These are phyloP conservation scores for Pisolithus marmoratus DNA, from an alignment of 768 basidiomycete genomes.

Conservation along the genomic window DNA sequence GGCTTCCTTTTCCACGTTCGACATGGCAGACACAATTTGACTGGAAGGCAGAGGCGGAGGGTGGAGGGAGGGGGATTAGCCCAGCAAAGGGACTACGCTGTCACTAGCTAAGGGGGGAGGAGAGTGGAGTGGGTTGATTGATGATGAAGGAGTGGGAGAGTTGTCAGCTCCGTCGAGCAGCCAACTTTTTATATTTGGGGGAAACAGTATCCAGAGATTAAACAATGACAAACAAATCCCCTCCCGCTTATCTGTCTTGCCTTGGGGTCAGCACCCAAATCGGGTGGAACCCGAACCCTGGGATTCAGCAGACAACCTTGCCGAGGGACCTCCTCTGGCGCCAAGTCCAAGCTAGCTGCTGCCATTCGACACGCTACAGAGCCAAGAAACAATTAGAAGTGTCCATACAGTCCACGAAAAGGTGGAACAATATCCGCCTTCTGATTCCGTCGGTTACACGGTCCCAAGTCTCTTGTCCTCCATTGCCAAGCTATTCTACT, in stretches of 20 bases:
- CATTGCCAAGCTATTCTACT: no score
- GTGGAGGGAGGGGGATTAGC: background rate
- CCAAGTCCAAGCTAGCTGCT: no score
- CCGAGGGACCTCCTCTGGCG: background rate
- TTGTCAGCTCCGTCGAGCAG: constrained; percentile 16
- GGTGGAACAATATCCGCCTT: no score
- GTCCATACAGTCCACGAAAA: no score
- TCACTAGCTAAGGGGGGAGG: constrained; percentile 1
- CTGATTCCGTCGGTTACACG: no score
- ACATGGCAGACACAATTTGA: constrained; percentile 13
- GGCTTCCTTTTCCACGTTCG: constrained; percentile 58
- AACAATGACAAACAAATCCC: constrained; percentile 21
- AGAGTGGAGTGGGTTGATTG: background rate
- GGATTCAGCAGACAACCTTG: constrained; percentile 6
- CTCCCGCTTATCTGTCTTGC: constrained; percentile 12
- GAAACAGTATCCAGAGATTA: constrained; percentile 20
- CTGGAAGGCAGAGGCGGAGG: background rate
- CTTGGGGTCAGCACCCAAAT: constrained; percentile 12
- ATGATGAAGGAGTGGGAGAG: constrained; percentile 28
- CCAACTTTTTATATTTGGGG: constrained; percentile 29
- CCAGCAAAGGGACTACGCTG: constrained; percentile 12
- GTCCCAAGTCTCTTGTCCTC: no score
- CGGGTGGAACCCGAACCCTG: constrained; percentile 7
- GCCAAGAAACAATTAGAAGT: no score
- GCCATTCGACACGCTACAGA: no score